A percentile compares a stretch with the other conserved stretches of the same genome.
phyloP scores from a whole-genome alignment of 495 filamentous ascomycete genomes.

The Penicillium macrosclerotiorum region DNA sequence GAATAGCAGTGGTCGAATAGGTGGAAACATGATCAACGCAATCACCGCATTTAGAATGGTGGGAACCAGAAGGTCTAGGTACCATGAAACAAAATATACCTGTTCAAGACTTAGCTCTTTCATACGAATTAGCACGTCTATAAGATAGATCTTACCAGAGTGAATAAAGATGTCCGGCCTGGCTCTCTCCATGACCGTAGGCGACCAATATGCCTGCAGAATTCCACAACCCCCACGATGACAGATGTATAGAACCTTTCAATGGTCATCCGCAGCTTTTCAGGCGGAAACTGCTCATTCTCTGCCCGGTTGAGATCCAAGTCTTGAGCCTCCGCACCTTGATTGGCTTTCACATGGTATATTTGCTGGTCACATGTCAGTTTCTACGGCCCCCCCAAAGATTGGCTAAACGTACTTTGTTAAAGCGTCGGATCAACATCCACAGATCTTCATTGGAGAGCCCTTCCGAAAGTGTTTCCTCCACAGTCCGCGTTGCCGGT shows the following conservation, averaged over 20 bases:
- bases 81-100: slow-evolving; percentile 75
- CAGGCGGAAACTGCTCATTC: slow-evolving; percentile 81
- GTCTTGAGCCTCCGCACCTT: slow-evolving; percentile 50
- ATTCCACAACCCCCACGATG: slow-evolving; percentile 61
- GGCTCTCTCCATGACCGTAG: slow-evolving; percentile 79
- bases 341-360: slow-evolving; percentile 76
- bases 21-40: slow-evolving; percentile 64
- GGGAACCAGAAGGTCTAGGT: slow-evolving; percentile 71
- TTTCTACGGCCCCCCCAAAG: background rate
- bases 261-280: slow-evolving; percentile 77
- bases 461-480: slow-evolving; percentile 38
- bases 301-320: slow-evolving; percentile 81
- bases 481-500: slow-evolving; percentile 14
- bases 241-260: slow-evolving; percentile 86
- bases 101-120: slow-evolving; percentile 18
- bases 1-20: slow-evolving; percentile 63
- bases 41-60: slow-evolving; percentile 55
- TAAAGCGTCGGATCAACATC: slow-evolving; percentile 75
- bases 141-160: slow-evolving; percentile 41
- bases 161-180: slow-evolving; percentile 65
- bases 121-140: background rate
- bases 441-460: slow-evolving; percentile 83
- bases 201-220: slow-evolving; percentile 71
- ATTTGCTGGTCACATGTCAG: slow-evolving; percentile 63
- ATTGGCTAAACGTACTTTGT: slow-evolving; percentile 62